These are phyloP conservation scores for Trichoderma lentiforme DNA, from an alignment of 2,329 filamentous ascomycete genomes.

Conservation along the genomic window DNA sequence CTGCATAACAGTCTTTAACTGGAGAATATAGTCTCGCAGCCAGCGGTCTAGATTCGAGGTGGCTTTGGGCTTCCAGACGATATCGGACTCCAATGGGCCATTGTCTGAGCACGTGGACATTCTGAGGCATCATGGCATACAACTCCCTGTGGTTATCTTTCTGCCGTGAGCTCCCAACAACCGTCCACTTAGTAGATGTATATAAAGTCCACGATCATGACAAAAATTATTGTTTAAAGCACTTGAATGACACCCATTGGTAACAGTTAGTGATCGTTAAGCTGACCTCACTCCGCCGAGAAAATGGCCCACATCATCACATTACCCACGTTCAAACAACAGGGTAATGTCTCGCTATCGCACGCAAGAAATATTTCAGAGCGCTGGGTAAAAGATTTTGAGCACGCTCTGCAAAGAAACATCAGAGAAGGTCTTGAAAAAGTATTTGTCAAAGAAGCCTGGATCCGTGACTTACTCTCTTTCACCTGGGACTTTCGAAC, in stretches of 20 bases:
- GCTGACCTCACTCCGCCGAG: neutral
- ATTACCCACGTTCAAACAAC: constrained; percentile 1
- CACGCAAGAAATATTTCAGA: neutral
- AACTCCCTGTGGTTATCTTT: neutral
- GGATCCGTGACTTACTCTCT: constrained; percentile 54
- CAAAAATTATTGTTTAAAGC: neutral
- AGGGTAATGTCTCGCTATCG: neutral
- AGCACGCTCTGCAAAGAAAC: neutral
- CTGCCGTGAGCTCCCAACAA: neutral
- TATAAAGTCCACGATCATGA: neutral
- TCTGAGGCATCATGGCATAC: neutral
- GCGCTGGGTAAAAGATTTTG: neutral
- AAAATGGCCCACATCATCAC: neutral
- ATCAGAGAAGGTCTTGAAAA: neutral
- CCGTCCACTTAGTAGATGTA: neutral
- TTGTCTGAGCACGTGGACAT: neutral
- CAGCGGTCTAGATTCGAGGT: neutral
- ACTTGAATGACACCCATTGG: neutral
- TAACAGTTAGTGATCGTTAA: neutral
- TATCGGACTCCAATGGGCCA: neutral
- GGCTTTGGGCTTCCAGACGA: neutral
- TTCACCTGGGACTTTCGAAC: constrained; percentile 52
- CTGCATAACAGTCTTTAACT: neutral
- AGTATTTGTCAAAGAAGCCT: constrained; percentile 39
- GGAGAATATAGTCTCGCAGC: neutral